Base-by-base conservation (phyloP, 2,329 filamentous ascomycete species). In the Orbilia javanica region DNA sequence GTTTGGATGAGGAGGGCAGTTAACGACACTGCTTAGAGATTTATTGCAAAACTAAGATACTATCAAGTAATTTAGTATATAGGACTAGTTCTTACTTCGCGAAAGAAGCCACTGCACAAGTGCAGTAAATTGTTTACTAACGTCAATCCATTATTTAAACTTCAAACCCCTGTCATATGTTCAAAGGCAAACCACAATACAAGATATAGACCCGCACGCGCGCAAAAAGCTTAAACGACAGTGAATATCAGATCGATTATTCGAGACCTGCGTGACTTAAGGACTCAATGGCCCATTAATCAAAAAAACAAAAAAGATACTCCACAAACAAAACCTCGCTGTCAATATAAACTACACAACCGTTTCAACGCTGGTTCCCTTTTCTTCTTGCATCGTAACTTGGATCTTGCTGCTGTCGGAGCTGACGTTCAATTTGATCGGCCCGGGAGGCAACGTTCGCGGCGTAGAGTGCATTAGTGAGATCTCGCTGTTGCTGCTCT, bases 391-490 rank as follows among this genome's bases (percentile, higher is more conserved):
- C 3, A 48, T 46, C 50, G 66, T 70, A 1, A 34, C 66, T 20
- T 46, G 25, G 31, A 8, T 46, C 72, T 70, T 76, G 57, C 27
- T 69, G 55, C 50, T 60, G 46, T 46, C 60, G 29, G 34, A 44
- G 27, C n/a, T 76, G 31, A 18, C 64, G 64, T 55, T 55, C 73
- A 71, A 62, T 31, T 46, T 71, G 66, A 57, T 44, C 50, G 36
- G 66, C 71, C 13, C 65, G 48, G 50, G 31, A 46, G 73, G 73
- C 73, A 77, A 60, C 8, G 48, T 77, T 27, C 73, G 73, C 73
- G 73, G 73, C 73, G 73, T 77, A 18, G 73, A 77, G 20, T 77
- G 65, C 73, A 42, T 15, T 62, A 67, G 8, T 62, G 50, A 71
- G 39, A 7, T 71, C 66, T 42, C 31, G 64, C 20, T 65, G 72